phyloP scores from a whole-genome alignment of 139 green algal species.

The Dunaliella primolecta region DNA sequence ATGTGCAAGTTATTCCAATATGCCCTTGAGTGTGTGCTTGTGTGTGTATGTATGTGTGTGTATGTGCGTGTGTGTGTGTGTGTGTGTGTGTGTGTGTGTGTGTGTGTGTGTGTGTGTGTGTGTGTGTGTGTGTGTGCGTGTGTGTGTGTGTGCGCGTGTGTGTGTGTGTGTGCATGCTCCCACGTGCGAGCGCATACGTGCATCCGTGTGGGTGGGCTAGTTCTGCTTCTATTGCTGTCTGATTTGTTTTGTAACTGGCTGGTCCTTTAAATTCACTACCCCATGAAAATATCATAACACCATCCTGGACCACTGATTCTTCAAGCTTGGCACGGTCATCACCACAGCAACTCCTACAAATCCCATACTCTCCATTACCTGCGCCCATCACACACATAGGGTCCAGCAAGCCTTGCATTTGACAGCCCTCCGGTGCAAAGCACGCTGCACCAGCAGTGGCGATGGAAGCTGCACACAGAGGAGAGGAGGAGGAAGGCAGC shows the following conservation, averaged over 20 bases:
- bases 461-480: not conserved
- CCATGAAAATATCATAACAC: too few species aligned
- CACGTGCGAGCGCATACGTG: too few species aligned
- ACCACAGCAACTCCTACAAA: not conserved
- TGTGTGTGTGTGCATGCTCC: not conserved
- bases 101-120: not conserved
- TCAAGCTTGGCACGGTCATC: too few species aligned
- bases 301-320: too few species aligned
- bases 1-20: too few species aligned
- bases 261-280: too few species aligned
- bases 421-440: not conserved
- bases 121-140: not conserved
- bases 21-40: too few species aligned
- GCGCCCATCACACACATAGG: constrained; percentile 4
- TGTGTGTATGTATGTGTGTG: not conserved
- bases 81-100: too few species aligned
- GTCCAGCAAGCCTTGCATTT: not conserved
- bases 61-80: not conserved
- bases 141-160: not conserved
- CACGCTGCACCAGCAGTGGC: not conserved
- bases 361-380: too few species aligned
- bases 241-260: not conserved
- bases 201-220: not conserved
- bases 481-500: too few species aligned
- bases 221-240: not conserved